These are phyloP conservation scores for Leccinum rimulosum DNA, from an alignment of 768 basidiomycete genomes.

Conservation along the genomic window DNA sequence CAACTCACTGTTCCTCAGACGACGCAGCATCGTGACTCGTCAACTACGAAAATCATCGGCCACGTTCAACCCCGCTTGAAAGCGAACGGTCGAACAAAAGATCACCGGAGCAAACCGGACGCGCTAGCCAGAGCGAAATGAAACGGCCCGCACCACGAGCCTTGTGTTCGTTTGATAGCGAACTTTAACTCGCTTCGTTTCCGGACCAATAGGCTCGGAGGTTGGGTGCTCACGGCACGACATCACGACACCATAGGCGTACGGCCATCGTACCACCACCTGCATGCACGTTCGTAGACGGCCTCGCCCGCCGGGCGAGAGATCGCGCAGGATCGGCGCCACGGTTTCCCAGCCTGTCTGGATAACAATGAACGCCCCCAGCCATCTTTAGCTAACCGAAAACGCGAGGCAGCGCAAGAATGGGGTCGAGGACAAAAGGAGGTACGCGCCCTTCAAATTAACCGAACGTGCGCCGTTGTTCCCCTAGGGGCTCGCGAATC, in stretches of 20 bases:
- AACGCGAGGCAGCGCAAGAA: background rate
- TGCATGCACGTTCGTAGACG: background rate
- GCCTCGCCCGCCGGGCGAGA: background rate
- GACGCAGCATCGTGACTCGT: no score
- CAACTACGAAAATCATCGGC: no score
- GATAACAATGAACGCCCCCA: background rate
- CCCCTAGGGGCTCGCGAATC: background rate
- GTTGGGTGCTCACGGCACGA: background rate
- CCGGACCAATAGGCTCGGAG: no score
- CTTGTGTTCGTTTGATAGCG: background rate
- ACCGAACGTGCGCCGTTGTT: background rate
- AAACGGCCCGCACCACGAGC: background rate
- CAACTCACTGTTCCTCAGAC: no score
- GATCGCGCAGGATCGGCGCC: background rate
- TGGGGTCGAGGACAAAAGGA: background rate
- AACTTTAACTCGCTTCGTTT: background rate
- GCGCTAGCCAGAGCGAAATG: background rate
- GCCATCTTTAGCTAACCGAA: background rate
- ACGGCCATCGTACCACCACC: background rate
- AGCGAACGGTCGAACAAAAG: no score
- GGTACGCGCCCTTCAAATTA: background rate
- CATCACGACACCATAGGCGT: no score
- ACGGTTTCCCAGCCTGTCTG: background rate
- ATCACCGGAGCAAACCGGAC: background rate
- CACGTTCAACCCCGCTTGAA: no score